Percentiles rank a stretch among this genome's conserved stretches.
Evolutionary conservation across 345 rosid genomes (phyloP).

Genomic region (Arabis hirsuta): DNA sequence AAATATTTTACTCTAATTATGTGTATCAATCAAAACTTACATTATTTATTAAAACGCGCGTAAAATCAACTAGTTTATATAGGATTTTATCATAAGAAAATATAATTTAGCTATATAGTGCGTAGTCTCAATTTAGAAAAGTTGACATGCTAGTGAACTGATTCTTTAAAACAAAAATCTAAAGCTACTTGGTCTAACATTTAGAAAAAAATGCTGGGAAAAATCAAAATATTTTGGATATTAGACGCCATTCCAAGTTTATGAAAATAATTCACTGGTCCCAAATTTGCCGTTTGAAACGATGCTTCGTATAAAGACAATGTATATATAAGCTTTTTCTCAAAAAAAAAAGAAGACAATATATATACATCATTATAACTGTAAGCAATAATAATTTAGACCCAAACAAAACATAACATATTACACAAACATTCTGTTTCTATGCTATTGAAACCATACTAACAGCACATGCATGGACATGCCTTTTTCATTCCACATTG

Average conservation of each 20-base stretch:
- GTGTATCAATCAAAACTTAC: too few relatives aligned
- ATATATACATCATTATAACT: background rate
- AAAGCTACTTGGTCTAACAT: background rate
- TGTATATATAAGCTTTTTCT: too few relatives aligned
- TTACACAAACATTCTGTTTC: conserved; percentile 20
- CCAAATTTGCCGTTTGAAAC: background rate
- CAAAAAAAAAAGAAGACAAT: too few relatives aligned
- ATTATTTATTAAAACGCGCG: too few relatives aligned
- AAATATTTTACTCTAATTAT: too few relatives aligned
- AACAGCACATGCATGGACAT: background rate
- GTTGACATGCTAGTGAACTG: background rate
- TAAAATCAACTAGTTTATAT: too few relatives aligned
- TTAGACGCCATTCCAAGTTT: background rate
- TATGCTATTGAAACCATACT: background rate
- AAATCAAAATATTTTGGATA: background rate
- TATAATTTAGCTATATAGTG: too few relatives aligned
- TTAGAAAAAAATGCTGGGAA: background rate
- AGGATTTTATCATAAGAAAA: too few relatives aligned
- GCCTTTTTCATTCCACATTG: background rate
- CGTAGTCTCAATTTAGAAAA: background rate
- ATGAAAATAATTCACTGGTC: conserved; percentile 11
- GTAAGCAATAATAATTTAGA: background rate
- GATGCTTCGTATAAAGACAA: conserved; percentile 4
- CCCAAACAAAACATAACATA: conserved; percentile 16
- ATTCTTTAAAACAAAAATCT: background rate